Conservation (phyloP, 345 rosid genomes). For the Linum trigynum region DNA sequence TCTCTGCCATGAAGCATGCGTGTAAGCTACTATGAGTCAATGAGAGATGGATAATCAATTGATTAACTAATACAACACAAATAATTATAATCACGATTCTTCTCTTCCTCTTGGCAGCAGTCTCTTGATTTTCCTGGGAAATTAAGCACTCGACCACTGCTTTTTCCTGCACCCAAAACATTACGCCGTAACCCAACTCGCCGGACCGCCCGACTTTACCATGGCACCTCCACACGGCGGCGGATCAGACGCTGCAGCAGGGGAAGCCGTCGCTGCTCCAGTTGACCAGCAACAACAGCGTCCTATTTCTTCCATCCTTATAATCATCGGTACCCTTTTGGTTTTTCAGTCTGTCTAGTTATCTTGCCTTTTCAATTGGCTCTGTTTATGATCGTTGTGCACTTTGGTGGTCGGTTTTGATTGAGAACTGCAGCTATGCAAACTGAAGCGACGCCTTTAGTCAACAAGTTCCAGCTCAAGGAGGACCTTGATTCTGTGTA, state of each 20-base stretch:
- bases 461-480: constrained; percentile 47
- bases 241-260: background rate
- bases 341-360: background rate
- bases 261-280: background rate
- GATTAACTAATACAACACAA: too few species aligned
- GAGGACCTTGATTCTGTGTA: constrained; percentile 48
- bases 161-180: background rate
- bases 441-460: constrained; percentile 77
- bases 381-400: background rate
- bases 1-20: too few species aligned
- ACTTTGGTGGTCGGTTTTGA: background rate
- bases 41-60: too few species aligned
- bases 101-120: background rate
- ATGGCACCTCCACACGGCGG: constrained; percentile 2
- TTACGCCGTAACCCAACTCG: background rate
- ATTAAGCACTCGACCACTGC: background rate
- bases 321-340: background rate
- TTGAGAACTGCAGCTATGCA: constrained; percentile 56
- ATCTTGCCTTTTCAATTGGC: background rate
- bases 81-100: too few species aligned
- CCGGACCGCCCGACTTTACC: background rate
- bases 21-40: too few species aligned
- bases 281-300: background rate
- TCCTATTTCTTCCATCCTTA: background rate
- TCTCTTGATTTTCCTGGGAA: background rate